phyloP scores from a whole-genome alignment of 176 grass and related monocot genomes.

The Rhipidocladum racemiflorum region DNA sequence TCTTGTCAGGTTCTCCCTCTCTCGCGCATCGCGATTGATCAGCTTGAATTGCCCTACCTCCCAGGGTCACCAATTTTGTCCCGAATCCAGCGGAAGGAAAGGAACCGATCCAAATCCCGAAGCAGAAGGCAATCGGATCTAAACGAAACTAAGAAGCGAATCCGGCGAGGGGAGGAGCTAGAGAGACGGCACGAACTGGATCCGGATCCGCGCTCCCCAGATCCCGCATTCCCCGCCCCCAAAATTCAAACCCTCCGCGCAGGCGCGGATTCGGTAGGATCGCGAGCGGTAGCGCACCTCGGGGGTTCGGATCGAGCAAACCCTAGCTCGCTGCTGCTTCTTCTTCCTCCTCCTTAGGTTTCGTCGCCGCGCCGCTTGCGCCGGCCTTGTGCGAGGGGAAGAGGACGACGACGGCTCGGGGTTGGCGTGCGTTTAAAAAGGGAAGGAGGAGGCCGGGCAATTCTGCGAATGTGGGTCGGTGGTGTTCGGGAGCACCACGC shows the following conservation, averaged over 20 bases:
- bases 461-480: too few relatives aligned
- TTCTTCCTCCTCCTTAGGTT: not conserved
- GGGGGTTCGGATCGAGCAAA: not conserved
- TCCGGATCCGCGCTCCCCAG: not conserved
- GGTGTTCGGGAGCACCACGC: too few relatives aligned
- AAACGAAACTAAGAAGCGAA: not conserved
- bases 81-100: not conserved
- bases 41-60: not conserved
- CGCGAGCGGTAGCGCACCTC: constrained; percentile 22
- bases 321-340: constrained; percentile 2
- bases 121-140: not conserved
- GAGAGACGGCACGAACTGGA: not conserved
- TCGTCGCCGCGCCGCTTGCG: constrained; percentile 13
- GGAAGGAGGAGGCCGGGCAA: too few relatives aligned
- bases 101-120: not conserved
- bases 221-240: constrained; percentile 27
- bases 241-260: not conserved
- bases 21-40: too few relatives aligned
- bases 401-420: not conserved
- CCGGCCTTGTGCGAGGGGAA: not conserved
- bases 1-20: not conserved
- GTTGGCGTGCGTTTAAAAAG: constrained; percentile 1
- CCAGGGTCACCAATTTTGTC: not conserved
- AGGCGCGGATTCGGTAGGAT: not conserved
- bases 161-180: not conserved